Conservation (phyloP, 2,329 filamentous ascomycete genomes). For the Alternaria triticina region DNA sequence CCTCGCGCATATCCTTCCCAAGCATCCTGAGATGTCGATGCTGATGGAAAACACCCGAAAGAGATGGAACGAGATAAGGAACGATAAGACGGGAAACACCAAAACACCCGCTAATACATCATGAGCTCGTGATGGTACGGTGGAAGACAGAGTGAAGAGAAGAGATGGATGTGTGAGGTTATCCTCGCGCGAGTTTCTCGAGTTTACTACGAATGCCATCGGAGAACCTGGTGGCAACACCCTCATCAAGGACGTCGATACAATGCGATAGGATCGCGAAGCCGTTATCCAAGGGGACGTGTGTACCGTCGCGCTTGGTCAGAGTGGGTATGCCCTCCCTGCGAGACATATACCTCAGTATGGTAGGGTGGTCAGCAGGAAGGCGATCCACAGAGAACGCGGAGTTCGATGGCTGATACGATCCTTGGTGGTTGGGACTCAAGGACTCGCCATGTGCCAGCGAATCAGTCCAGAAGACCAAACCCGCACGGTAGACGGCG, state of each 20-base stretch:
- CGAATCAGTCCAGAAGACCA: constrained; percentile 58
- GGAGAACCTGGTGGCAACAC: constrained; percentile 59
- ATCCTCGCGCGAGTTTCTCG: constrained; percentile 51
- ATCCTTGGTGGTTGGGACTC: constrained; percentile 43
- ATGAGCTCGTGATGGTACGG: neutral
- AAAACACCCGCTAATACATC: constrained; percentile 9
- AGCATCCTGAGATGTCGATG: constrained; percentile 21
- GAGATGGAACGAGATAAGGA: constrained; percentile 14
- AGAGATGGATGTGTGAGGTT: constrained; percentile 8
- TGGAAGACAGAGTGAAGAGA: constrained; percentile 4
- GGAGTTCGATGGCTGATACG: constrained; percentile 43
- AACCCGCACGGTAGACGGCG: constrained; percentile 68
- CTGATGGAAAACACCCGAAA: constrained; percentile 21
- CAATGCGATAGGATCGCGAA: constrained; percentile 59
- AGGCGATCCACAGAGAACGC: constrained; percentile 60
- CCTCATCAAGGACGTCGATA: constrained; percentile 61
- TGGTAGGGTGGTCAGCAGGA: constrained; percentile 58
- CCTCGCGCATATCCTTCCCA: constrained; percentile 5
- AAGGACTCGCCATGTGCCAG: constrained; percentile 58
- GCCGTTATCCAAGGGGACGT: constrained; percentile 56
- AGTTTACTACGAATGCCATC: constrained; percentile 63
- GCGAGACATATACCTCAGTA: constrained; percentile 60
- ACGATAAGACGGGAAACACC: constrained; percentile 4
- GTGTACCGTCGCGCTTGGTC: constrained; percentile 57
- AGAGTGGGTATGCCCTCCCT: constrained; percentile 61